phyloP scores from a whole-genome alignment of 768 basidiomycete species.

The Fomitopsis pulvina region DNA sequence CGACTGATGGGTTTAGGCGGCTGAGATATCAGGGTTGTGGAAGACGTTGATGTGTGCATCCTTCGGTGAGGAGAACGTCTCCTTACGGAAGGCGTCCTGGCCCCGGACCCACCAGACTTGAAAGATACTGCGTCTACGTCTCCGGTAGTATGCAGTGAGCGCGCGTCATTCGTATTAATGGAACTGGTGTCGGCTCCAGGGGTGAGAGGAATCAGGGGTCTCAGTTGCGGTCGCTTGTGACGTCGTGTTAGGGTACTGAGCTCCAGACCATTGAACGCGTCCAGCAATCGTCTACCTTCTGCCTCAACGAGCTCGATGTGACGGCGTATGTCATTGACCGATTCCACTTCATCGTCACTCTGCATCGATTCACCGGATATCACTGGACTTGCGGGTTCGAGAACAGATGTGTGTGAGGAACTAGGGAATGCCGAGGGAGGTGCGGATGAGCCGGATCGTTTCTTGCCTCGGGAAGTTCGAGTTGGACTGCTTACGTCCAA shows the following conservation, averaged over 20 bases:
- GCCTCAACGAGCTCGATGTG: slow-evolving; percentile 67
- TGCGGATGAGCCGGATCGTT: slow-evolving; percentile 21
- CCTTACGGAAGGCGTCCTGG: slow-evolving; percentile 17
- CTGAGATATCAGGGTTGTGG: slow-evolving; percentile 11
- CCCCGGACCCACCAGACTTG: slow-evolving; percentile 19
- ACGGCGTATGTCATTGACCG: slow-evolving; percentile 55
- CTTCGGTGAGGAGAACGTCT: slow-evolving; percentile 15
- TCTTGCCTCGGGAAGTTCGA: slow-evolving; percentile 11
- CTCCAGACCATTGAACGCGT: slow-evolving; percentile 77
- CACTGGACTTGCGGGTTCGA: slow-evolving; percentile 14
- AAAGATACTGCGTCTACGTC: slow-evolving; percentile 22
- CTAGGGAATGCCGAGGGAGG: slow-evolving; percentile 28
- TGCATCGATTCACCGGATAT: slow-evolving; percentile 30
- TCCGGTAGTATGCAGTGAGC: slow-evolving; percentile 12
- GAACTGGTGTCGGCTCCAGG: slow-evolving; percentile 7
- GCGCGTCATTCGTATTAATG: neutral
- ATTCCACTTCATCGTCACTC: slow-evolving; percentile 51
- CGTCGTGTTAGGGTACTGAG: slow-evolving; percentile 55
- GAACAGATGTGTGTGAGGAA: slow-evolving; percentile 4
- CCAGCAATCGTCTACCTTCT: slow-evolving; percentile 63
- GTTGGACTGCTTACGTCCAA: neutral
- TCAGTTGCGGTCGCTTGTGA: slow-evolving; percentile 30
- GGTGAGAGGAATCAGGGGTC: slow-evolving; percentile 16
- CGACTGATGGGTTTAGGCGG: slow-evolving; percentile 23
- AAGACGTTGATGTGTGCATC: slow-evolving; percentile 4